These are phyloP conservation scores for Filobasidium floriforme DNA, from an alignment of 768 basidiomycete genomes.

Conservation along the genomic window DNA sequence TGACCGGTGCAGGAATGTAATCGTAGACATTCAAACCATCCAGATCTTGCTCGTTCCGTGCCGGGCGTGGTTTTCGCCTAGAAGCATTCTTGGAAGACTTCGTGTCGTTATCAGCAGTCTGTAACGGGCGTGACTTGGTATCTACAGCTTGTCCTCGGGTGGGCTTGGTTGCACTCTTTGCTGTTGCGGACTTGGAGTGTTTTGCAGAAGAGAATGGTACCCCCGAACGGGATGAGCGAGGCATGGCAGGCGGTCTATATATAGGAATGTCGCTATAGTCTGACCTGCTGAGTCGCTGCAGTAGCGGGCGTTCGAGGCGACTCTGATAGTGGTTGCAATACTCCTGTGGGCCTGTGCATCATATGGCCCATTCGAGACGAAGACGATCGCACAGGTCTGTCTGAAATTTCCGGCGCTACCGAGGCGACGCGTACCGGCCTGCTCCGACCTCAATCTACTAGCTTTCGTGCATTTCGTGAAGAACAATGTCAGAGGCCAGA, in stretches of 20 bases:
- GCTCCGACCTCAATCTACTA: no score
- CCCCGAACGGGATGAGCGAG: background rate
- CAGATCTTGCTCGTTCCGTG: constrained; percentile 6
- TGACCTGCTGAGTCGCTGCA: no score
- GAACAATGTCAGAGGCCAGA: no score
- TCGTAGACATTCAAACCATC: constrained; percentile 21
- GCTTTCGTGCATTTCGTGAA: no score
- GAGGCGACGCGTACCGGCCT: no score
- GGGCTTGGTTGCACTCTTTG: background rate
- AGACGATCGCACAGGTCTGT: no score
- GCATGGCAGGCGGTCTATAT: background rate
- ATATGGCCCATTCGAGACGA: no score
- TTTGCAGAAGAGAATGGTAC: background rate
- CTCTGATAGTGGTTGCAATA: no score
- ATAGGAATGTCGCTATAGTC: no score
- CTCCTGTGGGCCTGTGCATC: no score
- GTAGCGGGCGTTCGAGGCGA: no score
- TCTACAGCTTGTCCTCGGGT: background rate
- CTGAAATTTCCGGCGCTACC: no score
- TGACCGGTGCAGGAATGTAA: constrained; percentile 11
- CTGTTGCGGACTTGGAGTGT: background rate
- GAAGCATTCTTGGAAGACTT: background rate
- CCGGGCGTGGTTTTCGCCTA: background rate
- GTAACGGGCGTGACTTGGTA: background rate
- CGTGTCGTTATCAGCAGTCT: background rate